Evolutionary conservation across 2,329 filamentous ascomycete species (phyloP), one percentile per base, ranked within the genome.

Genomic region (Cytospora piceae): DNA sequence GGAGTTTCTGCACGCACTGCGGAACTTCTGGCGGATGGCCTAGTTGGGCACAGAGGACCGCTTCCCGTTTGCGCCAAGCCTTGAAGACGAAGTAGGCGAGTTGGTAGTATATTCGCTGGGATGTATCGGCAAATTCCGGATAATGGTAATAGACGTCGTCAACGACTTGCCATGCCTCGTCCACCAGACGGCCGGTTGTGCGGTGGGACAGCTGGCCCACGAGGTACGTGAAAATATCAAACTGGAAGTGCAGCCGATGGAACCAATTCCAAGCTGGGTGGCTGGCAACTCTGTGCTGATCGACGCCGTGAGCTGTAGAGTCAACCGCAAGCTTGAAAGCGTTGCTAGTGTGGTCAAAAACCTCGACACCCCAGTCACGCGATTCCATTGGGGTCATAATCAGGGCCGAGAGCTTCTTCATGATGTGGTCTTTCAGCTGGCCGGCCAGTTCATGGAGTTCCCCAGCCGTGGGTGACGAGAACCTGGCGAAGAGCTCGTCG

Each of bases 261-360:
- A 83, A 86, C 85, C 85, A 88, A 14, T 83, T 70, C 71, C 86
- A 87, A 1, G 82, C 82, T 0, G 76, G 77, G 29, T 79, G 75
- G 22, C 76, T 74, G 69, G 81, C 76, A 2, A 77, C 71, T 31
- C 77, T 72, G 69, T 84, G 83, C 15, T 81, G 75, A 11, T 75
- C 74, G 12, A 81, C 72, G 62, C 80, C 80, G 67, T 83, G 79
- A 69, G 85, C 82, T 22, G 80, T 77, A 32, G 80, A 76, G 52
- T 79, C 77, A 27, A 87, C 70, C 1, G 84, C 78, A 17, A 87
- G 76, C 70, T 83, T 83, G 77, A 87, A 87, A 9, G 86, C 74
- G 62, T 84, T 83, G 71, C 87, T 85, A 55, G 81, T 80, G 24
- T 78, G 74, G 24, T 77, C 79, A 39, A 79, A 77, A 11, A 85